Base-by-base conservation (phyloP, 2,329 filamentous ascomycete species). In the Basipetospora chlamydospora region DNA sequence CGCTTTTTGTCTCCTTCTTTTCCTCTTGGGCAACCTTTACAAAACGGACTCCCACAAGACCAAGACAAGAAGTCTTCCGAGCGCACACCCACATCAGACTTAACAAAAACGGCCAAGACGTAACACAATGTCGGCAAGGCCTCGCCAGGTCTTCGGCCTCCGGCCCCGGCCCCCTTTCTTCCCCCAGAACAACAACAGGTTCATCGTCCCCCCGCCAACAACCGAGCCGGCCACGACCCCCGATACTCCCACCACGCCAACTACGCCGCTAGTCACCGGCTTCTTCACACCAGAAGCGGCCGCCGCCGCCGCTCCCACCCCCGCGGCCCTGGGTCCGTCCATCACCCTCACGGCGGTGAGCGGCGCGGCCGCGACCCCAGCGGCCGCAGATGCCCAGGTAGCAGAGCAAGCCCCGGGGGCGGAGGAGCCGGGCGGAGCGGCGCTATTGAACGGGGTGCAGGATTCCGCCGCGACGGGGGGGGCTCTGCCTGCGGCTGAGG, bases 221-320 rank as follows among this genome's bases (percentile, higher is more conserved):
- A 11, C 26, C 16, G 25, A 12, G 5, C 10, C 34, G 16, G 11
- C 26, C 16, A 8, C 10, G 6, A 21, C 22, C n/a, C 23, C 16
- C 18, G 10, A n/a, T n/a, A n/a, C n/a, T n/a, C n/a, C n/a, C n/a
- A n/a, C n/a, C n/a, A n/a, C n/a, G n/a, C n/a, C n/a, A n/a, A n/a
- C n/a, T n/a, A n/a, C n/a, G n/a, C n/a, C n/a, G n/a, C n/a, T n/a
- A n/a, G n/a, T 11, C 2, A 17, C 34, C 4, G 34, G 26, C 26
- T 37, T 37, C 20, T 37, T 30, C 34, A 20, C 20, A 6, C 34
- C 30, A 6, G 16, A 16, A 3, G 30, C 26, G 26, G 30, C 26
- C n/a, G 18, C 26, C 12, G 20, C 23, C 12, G 17, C 34, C 12
- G 33, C 13, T 4, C 33, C 25, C 15, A 15, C 33, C 33, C 20